phyloP scores from a whole-genome alignment of 768 basidiomycete species.

The Boletellus sp. region DNA sequence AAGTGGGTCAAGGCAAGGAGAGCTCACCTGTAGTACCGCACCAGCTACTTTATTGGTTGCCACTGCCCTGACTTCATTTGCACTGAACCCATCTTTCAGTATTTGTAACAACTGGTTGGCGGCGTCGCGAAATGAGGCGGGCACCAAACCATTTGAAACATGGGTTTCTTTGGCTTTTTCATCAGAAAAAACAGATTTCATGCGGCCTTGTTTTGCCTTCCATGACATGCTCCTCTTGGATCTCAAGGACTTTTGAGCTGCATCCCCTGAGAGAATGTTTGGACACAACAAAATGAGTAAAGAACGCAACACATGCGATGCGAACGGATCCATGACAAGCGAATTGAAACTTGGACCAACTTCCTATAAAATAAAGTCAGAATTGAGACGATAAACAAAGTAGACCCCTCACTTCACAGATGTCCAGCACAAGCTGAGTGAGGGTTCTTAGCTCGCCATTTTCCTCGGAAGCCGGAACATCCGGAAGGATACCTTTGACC shows the following conservation, averaged over 20 bases:
- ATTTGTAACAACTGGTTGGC: slow-evolving; percentile 45
- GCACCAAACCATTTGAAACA: slow-evolving; percentile 29
- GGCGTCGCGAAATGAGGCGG: slow-evolving; percentile 48
- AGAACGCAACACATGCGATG: slow-evolving; percentile 84
- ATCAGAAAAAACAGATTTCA: slow-evolving; percentile 72
- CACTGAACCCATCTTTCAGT: slow-evolving; percentile 51
- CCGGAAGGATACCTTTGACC: slow-evolving; percentile 54
- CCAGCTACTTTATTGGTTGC: slow-evolving; percentile 76
- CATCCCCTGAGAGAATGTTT: slow-evolving; percentile 39
- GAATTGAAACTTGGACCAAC: slow-evolving; percentile 56
- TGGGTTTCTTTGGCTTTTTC: slow-evolving; percentile 36
- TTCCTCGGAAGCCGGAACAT: slow-evolving; percentile 43
- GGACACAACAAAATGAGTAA: slow-evolving; percentile 78
- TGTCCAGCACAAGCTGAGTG: slow-evolving; percentile 59
- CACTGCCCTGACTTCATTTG: slow-evolving; percentile 73
- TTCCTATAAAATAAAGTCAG: slow-evolving; percentile 47
- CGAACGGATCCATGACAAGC: slow-evolving; percentile 81
- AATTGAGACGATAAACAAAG: slow-evolving; percentile 16
- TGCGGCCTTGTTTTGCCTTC: slow-evolving; percentile 75
- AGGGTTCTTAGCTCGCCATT: slow-evolving; percentile 66
- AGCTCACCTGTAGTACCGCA: slow-evolving; percentile 64
- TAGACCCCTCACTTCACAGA: slow-evolving; percentile 51
- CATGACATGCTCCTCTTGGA: slow-evolving; percentile 83
- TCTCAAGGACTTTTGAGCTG: slow-evolving; percentile 47
- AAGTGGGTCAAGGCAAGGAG: slow-evolving; percentile 5